phyloP scores from a whole-genome alignment of 495 filamentous ascomycete genomes.

The Acidiella bohemica region DNA sequence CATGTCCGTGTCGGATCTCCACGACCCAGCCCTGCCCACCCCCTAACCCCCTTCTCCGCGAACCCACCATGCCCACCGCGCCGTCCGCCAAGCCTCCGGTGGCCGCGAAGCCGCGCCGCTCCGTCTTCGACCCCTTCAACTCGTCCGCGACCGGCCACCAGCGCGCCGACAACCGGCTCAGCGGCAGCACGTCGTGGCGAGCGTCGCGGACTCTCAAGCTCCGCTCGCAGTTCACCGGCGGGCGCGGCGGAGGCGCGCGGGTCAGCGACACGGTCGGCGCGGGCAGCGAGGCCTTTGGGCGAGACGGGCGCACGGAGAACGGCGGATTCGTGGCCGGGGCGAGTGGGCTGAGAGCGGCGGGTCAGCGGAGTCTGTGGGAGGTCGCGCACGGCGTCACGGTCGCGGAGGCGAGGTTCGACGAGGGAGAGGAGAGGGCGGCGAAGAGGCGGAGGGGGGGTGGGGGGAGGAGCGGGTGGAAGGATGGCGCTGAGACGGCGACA shows the following conservation, averaged over 20 bases:
- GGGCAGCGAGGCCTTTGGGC: constrained; percentile 29
- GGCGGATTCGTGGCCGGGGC: constrained; percentile 33
- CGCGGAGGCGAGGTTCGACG: too few species aligned
- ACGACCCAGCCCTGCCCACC: too few species aligned
- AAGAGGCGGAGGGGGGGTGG: constrained; percentile 22
- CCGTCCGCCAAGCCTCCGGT: background rate
- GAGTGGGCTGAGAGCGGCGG: constrained; percentile 31
- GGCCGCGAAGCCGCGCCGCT: constrained; percentile 6
- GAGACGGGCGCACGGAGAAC: constrained; percentile 32
- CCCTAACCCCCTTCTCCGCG: too few species aligned
- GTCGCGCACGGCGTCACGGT: constrained; percentile 26
- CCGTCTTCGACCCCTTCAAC: constrained; percentile 66
- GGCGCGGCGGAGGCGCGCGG: constrained; percentile 32
- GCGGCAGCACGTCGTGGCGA: constrained; percentile 54
- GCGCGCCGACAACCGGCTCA: constrained; percentile 47
- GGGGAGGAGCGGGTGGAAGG: constrained; percentile 26
- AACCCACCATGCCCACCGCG: constrained; percentile 6
- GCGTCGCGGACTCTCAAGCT: constrained; percentile 54
- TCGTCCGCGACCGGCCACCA: constrained; percentile 72
- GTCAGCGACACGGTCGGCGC: constrained; percentile 47
- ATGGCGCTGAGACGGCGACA: constrained; percentile 19
- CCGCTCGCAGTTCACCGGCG: constrained; percentile 48
- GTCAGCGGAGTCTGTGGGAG: constrained; percentile 30
- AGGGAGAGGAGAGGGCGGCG: constrained; percentile 15
- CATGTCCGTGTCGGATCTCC: too few species aligned